A percentile compares a stretch with the other conserved stretches of the same genome.
Evolutionary conservation across 2,329 filamentous ascomycete species (phyloP).

Genomic region (Colletotrichum sp.): DNA sequence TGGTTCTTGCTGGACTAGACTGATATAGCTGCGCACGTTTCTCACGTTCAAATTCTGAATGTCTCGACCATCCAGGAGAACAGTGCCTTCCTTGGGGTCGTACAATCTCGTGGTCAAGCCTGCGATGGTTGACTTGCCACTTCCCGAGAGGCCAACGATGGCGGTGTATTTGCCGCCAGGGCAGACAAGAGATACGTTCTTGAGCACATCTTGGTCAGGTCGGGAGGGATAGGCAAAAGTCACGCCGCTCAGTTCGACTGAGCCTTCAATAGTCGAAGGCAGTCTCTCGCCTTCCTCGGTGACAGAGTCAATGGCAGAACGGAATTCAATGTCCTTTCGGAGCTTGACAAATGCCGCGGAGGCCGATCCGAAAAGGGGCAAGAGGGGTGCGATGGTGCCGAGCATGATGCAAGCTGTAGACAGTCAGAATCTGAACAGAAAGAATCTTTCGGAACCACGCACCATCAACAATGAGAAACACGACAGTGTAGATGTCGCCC

Average conservation of each 20-base stretch:
- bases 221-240: constrained; percentile 50
- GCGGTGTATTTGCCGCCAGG: constrained; percentile 57
- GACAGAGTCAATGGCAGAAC: constrained; percentile 48
- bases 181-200: constrained; percentile 49
- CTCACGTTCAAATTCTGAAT: constrained; percentile 53
- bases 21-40: constrained; percentile 44
- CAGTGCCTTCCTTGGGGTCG: constrained; percentile 53
- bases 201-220: constrained; percentile 45
- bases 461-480: constrained; percentile 68
- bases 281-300: constrained; percentile 44
- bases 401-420: constrained; percentile 61
- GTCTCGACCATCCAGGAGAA: constrained; percentile 53
- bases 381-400: constrained; percentile 65
- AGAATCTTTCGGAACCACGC: constrained; percentile 26
- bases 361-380: constrained; percentile 65
- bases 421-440: constrained; percentile 38
- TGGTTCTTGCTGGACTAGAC: constrained; percentile 51
- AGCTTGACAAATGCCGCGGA: constrained; percentile 64
- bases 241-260: constrained; percentile 47
- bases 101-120: constrained; percentile 63
- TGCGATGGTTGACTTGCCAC: constrained; percentile 62
- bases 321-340: constrained; percentile 59
- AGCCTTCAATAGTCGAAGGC: constrained; percentile 51
- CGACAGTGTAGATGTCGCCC: constrained; percentile 64
- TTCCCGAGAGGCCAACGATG: constrained; percentile 63